phyloP scores from a whole-genome alignment of 345 rosid genomes.

The Linum trigynum region DNA sequence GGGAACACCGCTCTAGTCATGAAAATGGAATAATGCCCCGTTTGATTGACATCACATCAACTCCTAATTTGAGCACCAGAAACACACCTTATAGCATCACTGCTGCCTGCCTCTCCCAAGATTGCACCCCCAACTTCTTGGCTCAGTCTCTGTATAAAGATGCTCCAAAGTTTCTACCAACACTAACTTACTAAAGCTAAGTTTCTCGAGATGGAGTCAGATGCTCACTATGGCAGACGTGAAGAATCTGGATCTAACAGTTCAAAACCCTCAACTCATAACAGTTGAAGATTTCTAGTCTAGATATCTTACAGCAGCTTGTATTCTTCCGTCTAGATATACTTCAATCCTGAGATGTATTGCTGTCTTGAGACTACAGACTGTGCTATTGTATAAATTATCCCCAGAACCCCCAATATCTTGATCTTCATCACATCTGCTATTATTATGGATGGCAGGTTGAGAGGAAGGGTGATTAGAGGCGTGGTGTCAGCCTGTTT shows the following conservation, averaged over 20 bases:
- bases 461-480: conserved; percentile 73
- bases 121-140: too few relatives aligned
- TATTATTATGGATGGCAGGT: conserved; percentile 76
- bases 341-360: conserved; percentile 78
- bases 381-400: conserved; percentile 66
- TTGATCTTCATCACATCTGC: conserved; percentile 76
- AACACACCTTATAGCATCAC: too few relatives aligned
- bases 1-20: too few relatives aligned
- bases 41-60: too few relatives aligned
- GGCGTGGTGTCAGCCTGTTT: conserved; percentile 58
- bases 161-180: too few relatives aligned
- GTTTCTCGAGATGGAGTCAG: too few relatives aligned
- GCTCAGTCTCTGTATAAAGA: too few relatives aligned
- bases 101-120: too few relatives aligned
- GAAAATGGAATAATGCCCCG: too few relatives aligned
- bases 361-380: conserved; percentile 92
- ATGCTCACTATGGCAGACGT: background rate
- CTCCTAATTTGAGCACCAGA: too few relatives aligned
- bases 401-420: conserved; percentile 74
- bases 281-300: background rate
- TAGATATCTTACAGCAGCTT: background rate
- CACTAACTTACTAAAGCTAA: too few relatives aligned
- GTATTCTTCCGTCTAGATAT: conserved; percentile 39
- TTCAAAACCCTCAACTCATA: background rate
- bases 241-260: background rate